These are phyloP conservation scores for Corymbia calophylla DNA, from an alignment of 441 rosid species.

Conservation along the genomic window DNA sequence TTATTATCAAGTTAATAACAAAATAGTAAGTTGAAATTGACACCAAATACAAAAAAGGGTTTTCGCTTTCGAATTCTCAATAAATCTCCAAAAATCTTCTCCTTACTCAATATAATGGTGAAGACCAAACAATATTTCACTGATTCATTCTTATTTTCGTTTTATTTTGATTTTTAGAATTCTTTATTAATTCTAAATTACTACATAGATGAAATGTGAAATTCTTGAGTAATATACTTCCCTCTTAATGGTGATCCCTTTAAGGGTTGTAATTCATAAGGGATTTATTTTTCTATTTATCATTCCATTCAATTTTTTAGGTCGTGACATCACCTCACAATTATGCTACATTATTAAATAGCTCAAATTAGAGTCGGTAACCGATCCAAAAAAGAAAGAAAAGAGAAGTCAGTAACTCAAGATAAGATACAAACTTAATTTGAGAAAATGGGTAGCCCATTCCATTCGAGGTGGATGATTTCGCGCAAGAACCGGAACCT, in stretches of 20 bases:
- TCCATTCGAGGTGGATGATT: not conserved
- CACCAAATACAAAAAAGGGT: no score
- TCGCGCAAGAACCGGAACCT: not conserved
- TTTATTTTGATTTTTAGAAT: not conserved
- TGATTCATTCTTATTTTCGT: not conserved
- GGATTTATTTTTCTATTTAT: not conserved
- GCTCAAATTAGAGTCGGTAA: not conserved
- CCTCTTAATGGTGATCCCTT: not conserved
- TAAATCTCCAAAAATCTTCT: no score
- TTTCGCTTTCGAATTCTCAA: no score
- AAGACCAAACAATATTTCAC: not conserved
- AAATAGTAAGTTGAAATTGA: not conserved
- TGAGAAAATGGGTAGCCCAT: not conserved
- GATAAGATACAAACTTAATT: not conserved
- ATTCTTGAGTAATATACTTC: not conserved
- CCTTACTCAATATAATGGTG: not conserved
- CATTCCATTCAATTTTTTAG: no score
- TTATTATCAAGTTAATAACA: not conserved
- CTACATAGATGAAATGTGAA: not conserved
- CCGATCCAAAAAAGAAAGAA: no score
- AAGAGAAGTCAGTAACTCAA: not conserved
- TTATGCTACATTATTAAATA: not conserved
- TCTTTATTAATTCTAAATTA: not conserved
- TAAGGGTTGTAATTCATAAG: not conserved
- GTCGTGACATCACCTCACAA: no score